A percentile compares a stretch with the other conserved stretches of the same genome.
Conservation (phyloP, 2,329 filamentous ascomycete genomes). For the Clonostachys chloroleuca region DNA sequence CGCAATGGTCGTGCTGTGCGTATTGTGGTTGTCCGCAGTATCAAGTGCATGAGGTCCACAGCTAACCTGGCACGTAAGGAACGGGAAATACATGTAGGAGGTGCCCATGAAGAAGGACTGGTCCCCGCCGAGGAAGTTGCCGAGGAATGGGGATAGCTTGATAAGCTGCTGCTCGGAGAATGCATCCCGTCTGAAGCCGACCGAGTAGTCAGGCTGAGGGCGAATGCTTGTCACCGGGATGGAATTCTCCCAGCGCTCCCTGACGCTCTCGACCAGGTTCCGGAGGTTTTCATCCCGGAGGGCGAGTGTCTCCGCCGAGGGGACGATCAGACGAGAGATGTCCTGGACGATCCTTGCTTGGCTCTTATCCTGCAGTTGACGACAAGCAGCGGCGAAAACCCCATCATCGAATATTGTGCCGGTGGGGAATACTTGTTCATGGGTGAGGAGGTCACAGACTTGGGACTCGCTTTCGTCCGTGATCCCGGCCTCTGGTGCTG, state of each 20-base stretch:
- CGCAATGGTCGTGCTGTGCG: slow-evolving; percentile 32
- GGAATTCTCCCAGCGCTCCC: slow-evolving; percentile 1
- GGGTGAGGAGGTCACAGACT: slow-evolving; percentile 8
- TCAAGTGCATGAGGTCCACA: slow-evolving; percentile 26
- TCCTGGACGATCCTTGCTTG: slow-evolving; percentile 26
- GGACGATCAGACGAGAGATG: slow-evolving; percentile 27
- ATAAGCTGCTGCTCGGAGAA: slow-evolving; percentile 30
- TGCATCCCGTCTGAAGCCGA: slow-evolving; percentile 28
- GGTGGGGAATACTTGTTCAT: slow-evolving; percentile 8
- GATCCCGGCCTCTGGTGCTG: slow-evolving; percentile 19
- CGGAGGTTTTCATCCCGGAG: not conserved
- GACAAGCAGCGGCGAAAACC: slow-evolving; percentile 26
- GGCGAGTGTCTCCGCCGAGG: slow-evolving; percentile 28
- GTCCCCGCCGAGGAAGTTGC: slow-evolving; percentile 20
- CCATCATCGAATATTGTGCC: slow-evolving; percentile 29
- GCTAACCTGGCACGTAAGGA: slow-evolving; percentile 39
- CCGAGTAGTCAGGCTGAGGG: slow-evolving; percentile 34
- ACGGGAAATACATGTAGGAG: slow-evolving; percentile 40
- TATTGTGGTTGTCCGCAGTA: slow-evolving; percentile 26
- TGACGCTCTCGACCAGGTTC: slow-evolving; percentile 25
- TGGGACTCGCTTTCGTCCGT: slow-evolving; percentile 19
- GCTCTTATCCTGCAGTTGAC: slow-evolving; percentile 14
- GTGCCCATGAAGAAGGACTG: slow-evolving; percentile 37
- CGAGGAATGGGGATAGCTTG: slow-evolving; percentile 25
- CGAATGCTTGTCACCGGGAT: slow-evolving; percentile 4